phyloP scores from a whole-genome alignment of 352 stramenopile species.

The Phytophthora capsici region DNA sequence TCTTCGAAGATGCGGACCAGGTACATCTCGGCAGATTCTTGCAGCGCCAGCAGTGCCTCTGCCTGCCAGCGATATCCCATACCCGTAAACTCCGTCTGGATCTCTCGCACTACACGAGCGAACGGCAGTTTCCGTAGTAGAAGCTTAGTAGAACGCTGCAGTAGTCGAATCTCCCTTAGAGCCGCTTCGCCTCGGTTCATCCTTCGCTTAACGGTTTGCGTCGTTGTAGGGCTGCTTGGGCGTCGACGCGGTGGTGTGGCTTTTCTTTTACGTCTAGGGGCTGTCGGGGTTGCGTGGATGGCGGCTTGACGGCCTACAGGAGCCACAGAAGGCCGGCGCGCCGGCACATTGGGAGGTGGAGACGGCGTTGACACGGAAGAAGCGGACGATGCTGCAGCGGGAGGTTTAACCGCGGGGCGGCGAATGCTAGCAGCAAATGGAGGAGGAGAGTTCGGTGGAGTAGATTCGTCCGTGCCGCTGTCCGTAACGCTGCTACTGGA shows the following conservation, averaged over 20 bases:
- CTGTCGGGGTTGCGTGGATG: constrained; percentile 48
- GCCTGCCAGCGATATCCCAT: constrained; percentile 91
- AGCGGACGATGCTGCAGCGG: constrained; percentile 12
- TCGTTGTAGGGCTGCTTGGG: constrained; percentile 13
- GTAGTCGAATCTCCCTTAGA: constrained; percentile 96
- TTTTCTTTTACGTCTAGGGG: constrained; percentile 45
- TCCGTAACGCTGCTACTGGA: constrained; percentile 44
- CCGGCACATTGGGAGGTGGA: constrained; percentile 33
- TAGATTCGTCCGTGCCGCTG: constrained; percentile 38
- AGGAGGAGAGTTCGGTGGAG: constrained; percentile 32
- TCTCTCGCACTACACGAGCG: constrained; percentile 94
- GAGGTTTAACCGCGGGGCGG: neutral
- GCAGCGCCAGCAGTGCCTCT: constrained; percentile 91
- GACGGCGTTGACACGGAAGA: constrained; percentile 36
- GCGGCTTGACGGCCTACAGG: constrained; percentile 48
- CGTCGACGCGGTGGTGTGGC: constrained; percentile 27
- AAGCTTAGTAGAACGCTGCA: constrained; percentile 96
- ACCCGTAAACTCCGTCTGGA: constrained; percentile 89
- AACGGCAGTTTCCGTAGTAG: constrained; percentile 97
- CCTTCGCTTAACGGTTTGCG: constrained; percentile 48
- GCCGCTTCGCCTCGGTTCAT: constrained; percentile 79
- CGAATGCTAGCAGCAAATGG: constrained; percentile 30
- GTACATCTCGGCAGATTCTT: constrained; percentile 95
- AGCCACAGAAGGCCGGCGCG: constrained; percentile 34
- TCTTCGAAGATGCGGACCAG: constrained; percentile 96